These are phyloP conservation scores for Haematococcus sp. DNA, from an alignment of 139 green algal species.

Conservation along the genomic window DNA sequence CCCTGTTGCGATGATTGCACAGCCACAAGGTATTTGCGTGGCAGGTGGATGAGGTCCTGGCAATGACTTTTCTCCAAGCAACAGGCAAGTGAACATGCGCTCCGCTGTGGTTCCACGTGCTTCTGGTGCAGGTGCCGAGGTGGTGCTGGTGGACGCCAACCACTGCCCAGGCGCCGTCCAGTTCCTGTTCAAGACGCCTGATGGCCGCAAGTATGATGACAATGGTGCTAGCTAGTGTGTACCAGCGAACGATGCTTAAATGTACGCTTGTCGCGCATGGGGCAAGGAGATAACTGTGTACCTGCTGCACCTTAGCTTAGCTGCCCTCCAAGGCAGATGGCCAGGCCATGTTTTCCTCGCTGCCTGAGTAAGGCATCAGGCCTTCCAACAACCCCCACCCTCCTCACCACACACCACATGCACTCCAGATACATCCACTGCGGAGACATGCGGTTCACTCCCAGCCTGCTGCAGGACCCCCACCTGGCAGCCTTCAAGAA, in stretches of 20 bases:
- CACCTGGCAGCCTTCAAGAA: slow-evolving; percentile 49
- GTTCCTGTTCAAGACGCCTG: slow-evolving; percentile 71
- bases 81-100: not conserved
- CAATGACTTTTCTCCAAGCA: not conserved
- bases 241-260: too few relatives aligned
- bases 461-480: slow-evolving; percentile 38
- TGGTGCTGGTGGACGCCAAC: slow-evolving; percentile 77
- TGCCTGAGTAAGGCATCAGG: not conserved
- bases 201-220: slow-evolving; percentile 8
- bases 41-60: not conserved
- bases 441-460: slow-evolving; percentile 73
- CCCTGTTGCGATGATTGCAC: too few relatives aligned
- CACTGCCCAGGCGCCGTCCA: slow-evolving; percentile 80
- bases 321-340: too few relatives aligned
- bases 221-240: too few relatives aligned
- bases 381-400: too few relatives aligned
- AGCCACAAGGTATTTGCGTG: not conserved
- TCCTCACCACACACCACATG: too few relatives aligned
- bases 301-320: not conserved
- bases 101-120: not conserved
- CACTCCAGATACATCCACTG: slow-evolving; percentile 60
- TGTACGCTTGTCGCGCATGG: too few relatives aligned
- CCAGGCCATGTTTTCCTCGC: too few relatives aligned
- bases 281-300: too few relatives aligned
- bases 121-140: slow-evolving; percentile 48